Percentiles rank a stretch among this genome's conserved stretches.
Conservation (phyloP, 2,329 filamentous ascomycete genomes). For the Furcasterigmium furcatum region DNA sequence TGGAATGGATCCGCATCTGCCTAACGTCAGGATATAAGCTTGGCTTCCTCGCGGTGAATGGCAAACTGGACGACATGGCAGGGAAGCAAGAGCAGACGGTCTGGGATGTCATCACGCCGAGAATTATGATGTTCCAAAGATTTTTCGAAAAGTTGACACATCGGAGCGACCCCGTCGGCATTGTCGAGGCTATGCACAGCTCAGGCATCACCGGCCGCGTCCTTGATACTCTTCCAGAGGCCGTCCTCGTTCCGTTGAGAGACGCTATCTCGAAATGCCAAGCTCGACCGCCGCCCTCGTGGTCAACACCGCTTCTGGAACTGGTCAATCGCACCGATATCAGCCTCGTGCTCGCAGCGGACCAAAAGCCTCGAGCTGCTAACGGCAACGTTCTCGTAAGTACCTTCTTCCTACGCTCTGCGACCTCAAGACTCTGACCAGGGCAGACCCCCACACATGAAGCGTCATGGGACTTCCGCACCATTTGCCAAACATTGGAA, state of each 20-base stretch:
- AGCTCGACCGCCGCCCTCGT: slow-evolving; percentile 73
- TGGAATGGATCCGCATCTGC: slow-evolving; percentile 50
- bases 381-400: slow-evolving; percentile 16
- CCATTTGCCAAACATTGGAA: slow-evolving; percentile 69
- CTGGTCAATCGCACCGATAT: slow-evolving; percentile 82
- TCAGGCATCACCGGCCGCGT: slow-evolving; percentile 64
- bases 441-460: slow-evolving; percentile 57
- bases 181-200: slow-evolving; percentile 71
- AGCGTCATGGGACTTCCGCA: slow-evolving; percentile 70
- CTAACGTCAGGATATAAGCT: slow-evolving; percentile 33
- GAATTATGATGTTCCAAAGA: slow-evolving; percentile 66
- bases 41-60: slow-evolving; percentile 37
- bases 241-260: slow-evolving; percentile 74
- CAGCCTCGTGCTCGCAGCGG: slow-evolving; percentile 56
- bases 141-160: slow-evolving; percentile 60
- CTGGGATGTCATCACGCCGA: slow-evolving; percentile 53
- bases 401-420: background rate
- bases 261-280: slow-evolving; percentile 86
- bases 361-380: slow-evolving; percentile 25
- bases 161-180: slow-evolving; percentile 51
- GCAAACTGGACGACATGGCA: slow-evolving; percentile 37
- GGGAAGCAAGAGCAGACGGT: slow-evolving; percentile 29
- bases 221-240: slow-evolving; percentile 82
- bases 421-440: background rate
- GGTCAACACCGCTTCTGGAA: slow-evolving; percentile 68